Base-by-base conservation (phyloP, 2,329 filamentous ascomycete genomes). In the Domatiomyces globalis region DNA sequence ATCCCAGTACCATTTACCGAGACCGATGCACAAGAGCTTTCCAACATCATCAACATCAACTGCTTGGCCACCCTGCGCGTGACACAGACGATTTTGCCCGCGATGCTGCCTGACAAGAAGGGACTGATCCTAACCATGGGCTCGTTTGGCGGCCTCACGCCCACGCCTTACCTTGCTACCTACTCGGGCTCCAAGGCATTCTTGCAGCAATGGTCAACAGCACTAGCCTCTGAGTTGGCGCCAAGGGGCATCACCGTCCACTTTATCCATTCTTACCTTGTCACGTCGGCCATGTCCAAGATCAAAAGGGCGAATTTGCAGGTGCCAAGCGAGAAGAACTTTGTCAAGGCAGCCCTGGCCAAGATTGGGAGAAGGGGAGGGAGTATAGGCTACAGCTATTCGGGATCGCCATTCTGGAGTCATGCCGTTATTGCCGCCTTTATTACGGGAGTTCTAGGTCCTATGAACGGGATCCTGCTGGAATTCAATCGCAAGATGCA, bases 101-200 rank as follows among this genome's bases (percentile, higher is more conserved):
- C 85, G 54, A 88, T 98, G 80, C 78, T 85, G 54, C 75, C 83
- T 66, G 84, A 89, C 63, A 87, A 85, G 71, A 81, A 82, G 52
- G 92, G 94, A 20, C 76, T 98, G 36, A 87, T 98, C 63, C 74
- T 98, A 51, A 98, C 90, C 53, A 95, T 98, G 89, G 92, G 90
- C 46, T 95, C 89, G 9, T 94, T 96, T 65, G 92, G 85, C 56
- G 94, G 92, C 59, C 84, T 94, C 70, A 80, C 92, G 55, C 92
- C 92, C 6, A 95, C 87, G 0, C 89, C 94, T 5, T 81, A 92
- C 50, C 78, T 98, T 45, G 92, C 92, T 10, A 96, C 92, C 2
- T 98, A 98, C 76, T 94, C 87, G 45, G 92, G 92, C 59, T 92
- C 85, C 79, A 98, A 98, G 73, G 90, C 92, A 1, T 98, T 98